Conservation (phyloP, 768 basidiomycete genomes). For the Boletus subparvulus region DNA sequence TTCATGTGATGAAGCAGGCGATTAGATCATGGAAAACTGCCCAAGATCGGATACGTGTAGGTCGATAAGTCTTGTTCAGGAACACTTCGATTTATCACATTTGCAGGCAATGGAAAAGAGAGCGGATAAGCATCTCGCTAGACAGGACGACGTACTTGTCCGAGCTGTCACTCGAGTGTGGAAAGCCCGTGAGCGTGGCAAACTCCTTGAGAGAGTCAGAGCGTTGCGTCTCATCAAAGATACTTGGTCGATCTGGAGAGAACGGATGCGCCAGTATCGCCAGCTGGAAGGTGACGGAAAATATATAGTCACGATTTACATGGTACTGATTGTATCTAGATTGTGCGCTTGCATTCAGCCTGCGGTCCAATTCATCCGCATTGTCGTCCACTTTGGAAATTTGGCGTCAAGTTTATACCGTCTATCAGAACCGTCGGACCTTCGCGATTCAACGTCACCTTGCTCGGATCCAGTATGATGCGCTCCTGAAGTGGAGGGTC, state of each 20-base stretch:
- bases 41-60: constrained; percentile 49
- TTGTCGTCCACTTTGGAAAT: constrained; percentile 38
- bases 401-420: constrained; percentile 46
- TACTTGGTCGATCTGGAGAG: constrained; percentile 52
- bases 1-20: constrained; percentile 43
- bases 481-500: constrained; percentile 56
- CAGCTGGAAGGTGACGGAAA: constrained; percentile 46
- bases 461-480: constrained; percentile 40
- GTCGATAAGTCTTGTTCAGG: constrained; percentile 17
- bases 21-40: constrained; percentile 58
- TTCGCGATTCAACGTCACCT: constrained; percentile 46
- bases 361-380: constrained; percentile 43
- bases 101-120: constrained; percentile 55
- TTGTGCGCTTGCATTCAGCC: constrained; percentile 49
- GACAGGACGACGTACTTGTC: constrained; percentile 58
- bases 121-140: constrained; percentile 53
- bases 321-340: constrained; percentile 35
- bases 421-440: constrained; percentile 45
- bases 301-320: neutral
- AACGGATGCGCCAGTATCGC: constrained; percentile 39
- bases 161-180: constrained; percentile 61
- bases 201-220: constrained; percentile 53
- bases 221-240: constrained; percentile 44
- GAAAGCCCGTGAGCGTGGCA: constrained; percentile 66
- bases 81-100: constrained; percentile 9